A percentile compares a stretch with the other conserved stretches of the same genome.
Conservation (phyloP, 1,284 basidiomycete species). For the Ganoderma boninense region DNA sequence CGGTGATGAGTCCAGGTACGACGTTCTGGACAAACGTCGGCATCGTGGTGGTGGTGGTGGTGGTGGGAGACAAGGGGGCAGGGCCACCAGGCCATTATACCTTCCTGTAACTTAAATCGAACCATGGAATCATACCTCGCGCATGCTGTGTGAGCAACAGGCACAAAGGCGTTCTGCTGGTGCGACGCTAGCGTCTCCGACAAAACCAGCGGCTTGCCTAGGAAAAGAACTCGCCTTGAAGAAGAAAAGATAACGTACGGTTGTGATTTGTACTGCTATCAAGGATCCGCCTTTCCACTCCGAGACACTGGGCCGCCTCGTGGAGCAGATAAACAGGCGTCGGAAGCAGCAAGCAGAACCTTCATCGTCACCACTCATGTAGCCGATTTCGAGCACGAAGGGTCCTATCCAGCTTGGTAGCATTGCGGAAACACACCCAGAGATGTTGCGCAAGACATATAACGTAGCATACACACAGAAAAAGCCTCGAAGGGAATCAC, state of each 20-base stretch:
- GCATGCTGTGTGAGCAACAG: no score
- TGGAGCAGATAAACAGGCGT: background rate
- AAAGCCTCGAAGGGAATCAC: background rate
- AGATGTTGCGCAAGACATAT: background rate
- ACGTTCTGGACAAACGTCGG: background rate
- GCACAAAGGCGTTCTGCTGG: background rate
- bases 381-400: no score
- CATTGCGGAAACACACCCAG: no score
- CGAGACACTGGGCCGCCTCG: background rate
- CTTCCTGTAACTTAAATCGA: background rate
- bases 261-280: background rate
- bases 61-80: no score
- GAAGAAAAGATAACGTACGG: background rate
- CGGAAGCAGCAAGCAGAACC: background rate
- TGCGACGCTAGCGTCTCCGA: no score
- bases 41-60: background rate
- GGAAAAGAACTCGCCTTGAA: background rate
- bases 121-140: no score
- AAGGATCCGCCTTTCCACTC: background rate
- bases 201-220: background rate
- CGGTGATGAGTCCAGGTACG: background rate
- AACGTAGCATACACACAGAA: background rate
- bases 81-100: background rate
- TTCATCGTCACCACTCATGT: no score
- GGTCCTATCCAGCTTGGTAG: background rate